A percentile compares a stretch with the other conserved stretches of the same genome.
phyloP scores from a whole-genome alignment of 1,139 yeast genomes.

The Candida smagusa region DNA sequence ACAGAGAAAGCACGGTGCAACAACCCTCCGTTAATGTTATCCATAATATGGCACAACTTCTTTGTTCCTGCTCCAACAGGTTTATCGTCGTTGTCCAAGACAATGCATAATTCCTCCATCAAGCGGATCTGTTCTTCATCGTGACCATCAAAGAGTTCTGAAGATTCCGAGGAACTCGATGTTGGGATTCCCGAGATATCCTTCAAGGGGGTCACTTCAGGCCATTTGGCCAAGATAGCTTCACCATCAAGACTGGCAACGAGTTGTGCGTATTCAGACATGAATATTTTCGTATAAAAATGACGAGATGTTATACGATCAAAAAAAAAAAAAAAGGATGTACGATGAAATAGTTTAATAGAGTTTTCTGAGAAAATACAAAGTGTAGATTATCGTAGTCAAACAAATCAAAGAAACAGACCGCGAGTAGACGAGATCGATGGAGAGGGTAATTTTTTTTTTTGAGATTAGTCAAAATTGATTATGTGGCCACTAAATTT shows the following conservation, averaged over 20 bases:
- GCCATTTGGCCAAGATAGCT: conserved; percentile 56
- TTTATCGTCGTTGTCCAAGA: conserved; percentile 78
- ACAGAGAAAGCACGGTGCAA: conserved; percentile 96
- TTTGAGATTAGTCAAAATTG: neutral
- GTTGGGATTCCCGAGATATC: conserved; percentile 46
- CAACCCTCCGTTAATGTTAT: conserved; percentile 78
- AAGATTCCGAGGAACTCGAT: conserved; percentile 23
- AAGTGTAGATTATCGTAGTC: too few relatives aligned
- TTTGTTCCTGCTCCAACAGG: conserved; percentile 95
- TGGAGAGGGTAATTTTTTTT: too few relatives aligned
- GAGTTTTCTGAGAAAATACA: too few relatives aligned
- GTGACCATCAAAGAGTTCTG: conserved; percentile 67
- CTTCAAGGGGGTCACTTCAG: conserved; percentile 57
- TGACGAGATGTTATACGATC: neutral
- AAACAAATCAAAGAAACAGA: too few relatives aligned
- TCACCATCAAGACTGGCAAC: conserved; percentile 49
- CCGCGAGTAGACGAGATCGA: too few relatives aligned
- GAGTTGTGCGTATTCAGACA: conserved; percentile 43
- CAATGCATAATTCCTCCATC: conserved; percentile 97
- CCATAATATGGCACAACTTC: conserved; percentile 88
- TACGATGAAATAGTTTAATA: neutral
- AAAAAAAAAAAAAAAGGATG: neutral
- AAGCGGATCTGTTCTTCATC: conserved; percentile 90
- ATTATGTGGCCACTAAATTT: neutral
- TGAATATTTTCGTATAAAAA: conserved; percentile 4